phyloP scores from a whole-genome alignment of 176 grass and related monocot genomes.

The Rhynchospora pubera region DNA sequence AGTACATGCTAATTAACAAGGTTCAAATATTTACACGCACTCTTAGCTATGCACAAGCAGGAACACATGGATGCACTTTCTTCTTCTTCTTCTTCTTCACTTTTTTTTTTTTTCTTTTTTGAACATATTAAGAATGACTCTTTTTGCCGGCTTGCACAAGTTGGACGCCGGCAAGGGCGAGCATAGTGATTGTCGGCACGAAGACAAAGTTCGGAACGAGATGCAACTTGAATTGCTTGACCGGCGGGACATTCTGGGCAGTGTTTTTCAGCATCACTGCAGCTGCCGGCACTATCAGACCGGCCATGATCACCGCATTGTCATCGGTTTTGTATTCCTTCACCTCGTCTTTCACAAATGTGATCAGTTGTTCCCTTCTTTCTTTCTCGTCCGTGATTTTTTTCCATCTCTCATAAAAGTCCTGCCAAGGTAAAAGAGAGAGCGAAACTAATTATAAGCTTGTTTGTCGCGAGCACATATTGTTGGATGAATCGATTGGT shows the following conservation, averaged over 20 bases:
- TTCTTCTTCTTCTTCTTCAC: too few relatives aligned
- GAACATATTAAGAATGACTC: conserved; percentile 4
- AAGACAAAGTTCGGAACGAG: conserved; percentile 54
- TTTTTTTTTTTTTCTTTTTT: not conserved
- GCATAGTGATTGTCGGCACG: conserved; percentile 41
- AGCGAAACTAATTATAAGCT: not conserved
- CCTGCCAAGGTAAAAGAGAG: not conserved
- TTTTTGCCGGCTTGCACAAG: conserved; percentile 22
- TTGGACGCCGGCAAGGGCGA: conserved; percentile 28
- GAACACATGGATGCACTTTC: too few relatives aligned
- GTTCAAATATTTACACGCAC: not conserved
- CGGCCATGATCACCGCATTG: conserved; percentile 30
- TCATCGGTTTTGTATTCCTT: not conserved
- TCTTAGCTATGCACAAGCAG: not conserved
- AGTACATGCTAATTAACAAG: not conserved
- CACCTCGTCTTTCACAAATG: not conserved
- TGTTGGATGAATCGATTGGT: too few relatives aligned
- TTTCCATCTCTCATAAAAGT: not conserved
- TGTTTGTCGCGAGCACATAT: not conserved
- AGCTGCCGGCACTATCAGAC: conserved; percentile 18
- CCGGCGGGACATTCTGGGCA: conserved; percentile 28
- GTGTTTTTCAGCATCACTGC: conserved; percentile 36
- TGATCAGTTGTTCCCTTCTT: not conserved
- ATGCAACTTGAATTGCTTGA: conserved; percentile 60
- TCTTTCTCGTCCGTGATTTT: fast-evolving